A percentile compares a stretch with the other conserved stretches of the same genome.
phyloP scores from a whole-genome alignment of 2,329 filamentous ascomycete species.

The Fusarium sp. region DNA sequence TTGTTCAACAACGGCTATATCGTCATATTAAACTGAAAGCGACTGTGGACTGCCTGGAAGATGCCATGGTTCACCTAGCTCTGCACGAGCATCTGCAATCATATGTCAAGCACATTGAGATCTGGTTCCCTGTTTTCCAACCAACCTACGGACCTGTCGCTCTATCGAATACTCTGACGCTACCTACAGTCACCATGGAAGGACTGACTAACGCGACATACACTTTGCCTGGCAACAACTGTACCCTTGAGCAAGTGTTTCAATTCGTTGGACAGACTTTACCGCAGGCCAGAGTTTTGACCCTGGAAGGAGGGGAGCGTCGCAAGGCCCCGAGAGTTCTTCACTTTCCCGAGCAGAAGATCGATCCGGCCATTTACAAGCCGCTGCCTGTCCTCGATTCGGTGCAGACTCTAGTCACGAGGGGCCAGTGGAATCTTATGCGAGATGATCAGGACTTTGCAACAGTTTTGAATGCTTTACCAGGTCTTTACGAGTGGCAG shows the following conservation, averaged over 20 bases:
- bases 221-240: constrained; percentile 70
- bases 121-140: constrained; percentile 81
- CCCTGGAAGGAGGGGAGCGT: constrained; percentile 79
- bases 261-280: constrained; percentile 67
- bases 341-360: constrained; percentile 44
- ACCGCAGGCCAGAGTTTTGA: constrained; percentile 71
- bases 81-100: constrained; percentile 65
- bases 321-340: constrained; percentile 76
- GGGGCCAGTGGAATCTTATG: constrained; percentile 82
- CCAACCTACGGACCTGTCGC: constrained; percentile 59
- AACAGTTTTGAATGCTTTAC: constrained; percentile 68
- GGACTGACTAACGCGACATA: constrained; percentile 67
- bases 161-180: constrained; percentile 54
- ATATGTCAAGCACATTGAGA: constrained; percentile 77
- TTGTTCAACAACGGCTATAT: constrained; percentile 78
- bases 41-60: constrained; percentile 68
- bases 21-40: constrained; percentile 80
- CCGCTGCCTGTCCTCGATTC: constrained; percentile 60
- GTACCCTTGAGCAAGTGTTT: constrained; percentile 75
- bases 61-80: constrained; percentile 69
- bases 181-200: constrained; percentile 64
- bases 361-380: constrained; percentile 40
- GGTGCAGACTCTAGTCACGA: constrained; percentile 74
- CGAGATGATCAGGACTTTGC: constrained; percentile 70
- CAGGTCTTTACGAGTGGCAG: constrained; percentile 71